Percentiles rank a stretch among this genome's conserved stretches.
These are phyloP conservation scores for Agaricales sp. DNA, from an alignment of 1,284 basidiomycete species.

Conservation along the genomic window DNA sequence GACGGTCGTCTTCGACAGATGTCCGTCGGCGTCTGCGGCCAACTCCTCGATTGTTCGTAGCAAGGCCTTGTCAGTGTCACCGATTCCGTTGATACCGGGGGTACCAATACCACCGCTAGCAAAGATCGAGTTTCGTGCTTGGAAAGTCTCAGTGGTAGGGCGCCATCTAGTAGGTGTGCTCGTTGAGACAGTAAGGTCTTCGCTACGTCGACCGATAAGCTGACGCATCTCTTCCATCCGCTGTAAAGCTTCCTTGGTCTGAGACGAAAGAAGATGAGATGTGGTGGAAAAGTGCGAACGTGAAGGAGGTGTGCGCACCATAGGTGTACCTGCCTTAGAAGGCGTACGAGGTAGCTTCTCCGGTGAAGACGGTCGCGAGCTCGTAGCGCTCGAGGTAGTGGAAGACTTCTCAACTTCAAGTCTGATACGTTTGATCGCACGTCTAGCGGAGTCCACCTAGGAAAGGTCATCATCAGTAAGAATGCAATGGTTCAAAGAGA, in stretches of 20 bases:
- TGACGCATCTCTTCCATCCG: constrained; percentile 72
- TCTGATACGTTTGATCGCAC: constrained; percentile 60
- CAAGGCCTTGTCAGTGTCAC: background rate
- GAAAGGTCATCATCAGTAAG: constrained; percentile 13
- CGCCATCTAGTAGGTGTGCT: background rate
- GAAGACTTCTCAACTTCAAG: constrained; percentile 38
- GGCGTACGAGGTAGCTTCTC: constrained; percentile 27
- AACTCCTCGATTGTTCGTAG: too few species aligned
- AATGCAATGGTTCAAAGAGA: constrained; percentile 4
- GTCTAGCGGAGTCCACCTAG: constrained; percentile 57
- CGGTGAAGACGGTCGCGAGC: constrained; percentile 39
- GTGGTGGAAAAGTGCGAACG: too few species aligned
- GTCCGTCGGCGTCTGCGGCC: background rate
- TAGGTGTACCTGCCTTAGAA: constrained; percentile 34
- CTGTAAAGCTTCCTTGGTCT: constrained; percentile 65
- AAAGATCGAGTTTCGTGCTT: background rate
- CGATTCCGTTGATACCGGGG: background rate
- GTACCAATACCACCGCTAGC: background rate
- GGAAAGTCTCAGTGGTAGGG: background rate
- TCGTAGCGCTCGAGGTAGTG: background rate
- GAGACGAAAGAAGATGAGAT: too few species aligned
- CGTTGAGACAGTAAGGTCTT: constrained; percentile 20
- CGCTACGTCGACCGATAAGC: constrained; percentile 50
- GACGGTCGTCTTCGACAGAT: background rate
- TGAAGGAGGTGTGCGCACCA: too few species aligned